Percentiles rank a stretch among this genome's conserved stretches.
phyloP scores from a whole-genome alignment of 2,329 filamentous ascomycete genomes.

The Ilyonectria destructans region DNA sequence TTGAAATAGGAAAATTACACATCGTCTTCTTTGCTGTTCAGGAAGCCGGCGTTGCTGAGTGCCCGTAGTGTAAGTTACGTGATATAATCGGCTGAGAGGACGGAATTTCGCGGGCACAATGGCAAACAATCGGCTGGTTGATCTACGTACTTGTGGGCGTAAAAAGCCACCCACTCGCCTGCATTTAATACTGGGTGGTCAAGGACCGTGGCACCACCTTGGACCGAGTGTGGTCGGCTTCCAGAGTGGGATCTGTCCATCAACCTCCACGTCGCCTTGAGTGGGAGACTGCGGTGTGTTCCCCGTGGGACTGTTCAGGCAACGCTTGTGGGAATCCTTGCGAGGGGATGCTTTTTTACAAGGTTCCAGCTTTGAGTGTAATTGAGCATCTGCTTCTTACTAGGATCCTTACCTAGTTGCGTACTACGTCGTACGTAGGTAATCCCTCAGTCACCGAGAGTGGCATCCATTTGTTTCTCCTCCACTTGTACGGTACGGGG shows the following conservation, averaged over 20 bases:
- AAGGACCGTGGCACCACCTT: conserved; percentile 9
- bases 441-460: conserved; percentile 12
- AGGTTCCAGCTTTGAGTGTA: neutral
- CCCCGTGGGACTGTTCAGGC: neutral
- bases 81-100: neutral
- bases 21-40: neutral
- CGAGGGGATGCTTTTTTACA: neutral
- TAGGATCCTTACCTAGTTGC: neutral
- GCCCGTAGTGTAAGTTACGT: neutral
- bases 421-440: neutral
- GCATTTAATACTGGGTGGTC: neutral
- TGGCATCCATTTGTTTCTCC: neutral
- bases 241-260: conserved; percentile 8
- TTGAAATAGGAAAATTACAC: neutral
- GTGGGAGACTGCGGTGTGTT: neutral
- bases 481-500: neutral
- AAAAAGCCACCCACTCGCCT: neutral
- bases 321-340: neutral
- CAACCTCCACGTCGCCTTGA: neutral
- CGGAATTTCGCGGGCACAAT: neutral
- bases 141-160: neutral
- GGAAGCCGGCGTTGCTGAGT: neutral
- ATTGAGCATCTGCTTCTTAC: neutral
- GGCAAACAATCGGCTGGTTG: neutral
- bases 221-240: conserved; percentile 17